A percentile compares a stretch with the other conserved stretches of the same genome.
Evolutionary conservation across 2,329 filamentous ascomycete genomes (phyloP).

Genomic region (Colletotrichum tamarilloi): DNA sequence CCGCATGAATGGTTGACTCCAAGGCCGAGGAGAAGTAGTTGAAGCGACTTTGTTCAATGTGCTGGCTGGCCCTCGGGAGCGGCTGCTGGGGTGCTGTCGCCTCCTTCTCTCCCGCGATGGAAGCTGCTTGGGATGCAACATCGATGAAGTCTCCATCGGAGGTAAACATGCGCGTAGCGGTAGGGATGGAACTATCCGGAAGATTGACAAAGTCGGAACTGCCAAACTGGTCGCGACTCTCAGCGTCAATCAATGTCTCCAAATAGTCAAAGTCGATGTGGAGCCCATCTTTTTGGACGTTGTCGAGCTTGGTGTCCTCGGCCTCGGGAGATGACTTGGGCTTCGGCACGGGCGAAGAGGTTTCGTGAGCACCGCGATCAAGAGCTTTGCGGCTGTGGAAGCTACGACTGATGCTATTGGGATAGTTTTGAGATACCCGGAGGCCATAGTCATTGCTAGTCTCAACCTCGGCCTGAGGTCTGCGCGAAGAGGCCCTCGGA

Average conservation of each 20-base stretch:
- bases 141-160: conserved; percentile 67
- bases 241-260: conserved; percentile 84
- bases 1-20: conserved; percentile 91
- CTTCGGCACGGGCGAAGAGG: conserved; percentile 61
- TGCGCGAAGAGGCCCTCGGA: conserved; percentile 44
- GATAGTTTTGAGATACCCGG: conserved; percentile 66
- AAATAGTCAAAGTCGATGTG: conserved; percentile 93
- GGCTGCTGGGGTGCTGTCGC: conserved; percentile 42
- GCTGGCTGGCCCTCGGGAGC: conserved; percentile 48
- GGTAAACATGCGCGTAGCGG: conserved; percentile 55
- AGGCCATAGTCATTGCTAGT: conserved; percentile 55
- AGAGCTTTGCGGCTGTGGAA: conserved; percentile 63
- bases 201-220: conserved; percentile 54
- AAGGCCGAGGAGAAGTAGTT: conserved; percentile 97
- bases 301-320: conserved; percentile 77
- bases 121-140: conserved; percentile 53
- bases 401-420: conserved; percentile 72
- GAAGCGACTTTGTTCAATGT: conserved; percentile 80
- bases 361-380: conserved; percentile 43
- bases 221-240: conserved; percentile 39
- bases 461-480: conserved; percentile 48
- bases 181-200: conserved; percentile 61
- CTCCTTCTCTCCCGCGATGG: conserved; percentile 57
- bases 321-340: conserved; percentile 73
- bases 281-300: conserved; percentile 71